These are phyloP conservation scores for Cenchrus purpureus DNA, from an alignment of 176 grass and related monocot genomes.

Conservation along the genomic window DNA sequence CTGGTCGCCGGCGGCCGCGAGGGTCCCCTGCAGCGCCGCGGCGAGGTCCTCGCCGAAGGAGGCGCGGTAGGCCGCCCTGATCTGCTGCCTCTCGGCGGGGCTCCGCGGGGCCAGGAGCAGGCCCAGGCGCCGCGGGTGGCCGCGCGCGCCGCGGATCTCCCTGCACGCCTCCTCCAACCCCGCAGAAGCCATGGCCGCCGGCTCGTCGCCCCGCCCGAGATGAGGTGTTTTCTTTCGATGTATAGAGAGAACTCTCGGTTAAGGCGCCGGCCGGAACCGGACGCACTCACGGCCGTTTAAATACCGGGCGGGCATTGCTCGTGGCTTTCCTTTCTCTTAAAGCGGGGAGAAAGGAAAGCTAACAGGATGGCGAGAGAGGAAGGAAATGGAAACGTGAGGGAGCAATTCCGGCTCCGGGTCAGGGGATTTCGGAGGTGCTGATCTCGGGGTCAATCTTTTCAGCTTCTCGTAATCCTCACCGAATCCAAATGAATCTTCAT, in stretches of 20 bases:
- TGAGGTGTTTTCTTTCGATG: constrained; percentile 13
- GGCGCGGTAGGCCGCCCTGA: constrained; percentile 65
- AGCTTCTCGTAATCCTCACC: background rate
- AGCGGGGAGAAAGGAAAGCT: constrained; percentile 28
- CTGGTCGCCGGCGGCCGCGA: constrained; percentile 41
- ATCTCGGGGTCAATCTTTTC: constrained; percentile 15
- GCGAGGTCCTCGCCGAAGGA: constrained; percentile 69
- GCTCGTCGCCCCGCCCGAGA: background rate
- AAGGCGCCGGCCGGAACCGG: background rate
- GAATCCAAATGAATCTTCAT: background rate
- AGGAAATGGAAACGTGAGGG: background rate
- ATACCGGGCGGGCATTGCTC: background rate
- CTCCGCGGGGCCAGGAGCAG: constrained; percentile 57
- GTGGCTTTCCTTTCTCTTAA: constrained; percentile 9
- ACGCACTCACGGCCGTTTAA: background rate
- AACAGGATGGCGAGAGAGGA: constrained; percentile 16
- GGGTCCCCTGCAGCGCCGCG: constrained; percentile 33
- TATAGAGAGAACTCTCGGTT: background rate
- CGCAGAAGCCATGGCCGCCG: constrained; percentile 32
- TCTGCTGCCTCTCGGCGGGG: constrained; percentile 61
- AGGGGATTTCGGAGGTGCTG: constrained; percentile 16
- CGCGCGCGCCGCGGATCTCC: constrained; percentile 67
- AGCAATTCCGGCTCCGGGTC: background rate
- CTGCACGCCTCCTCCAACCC: constrained; percentile 52
- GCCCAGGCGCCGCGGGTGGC: constrained; percentile 53